These are phyloP conservation scores for Starmerella apis DNA, from an alignment of 805 yeast species.

Conservation along the genomic window DNA sequence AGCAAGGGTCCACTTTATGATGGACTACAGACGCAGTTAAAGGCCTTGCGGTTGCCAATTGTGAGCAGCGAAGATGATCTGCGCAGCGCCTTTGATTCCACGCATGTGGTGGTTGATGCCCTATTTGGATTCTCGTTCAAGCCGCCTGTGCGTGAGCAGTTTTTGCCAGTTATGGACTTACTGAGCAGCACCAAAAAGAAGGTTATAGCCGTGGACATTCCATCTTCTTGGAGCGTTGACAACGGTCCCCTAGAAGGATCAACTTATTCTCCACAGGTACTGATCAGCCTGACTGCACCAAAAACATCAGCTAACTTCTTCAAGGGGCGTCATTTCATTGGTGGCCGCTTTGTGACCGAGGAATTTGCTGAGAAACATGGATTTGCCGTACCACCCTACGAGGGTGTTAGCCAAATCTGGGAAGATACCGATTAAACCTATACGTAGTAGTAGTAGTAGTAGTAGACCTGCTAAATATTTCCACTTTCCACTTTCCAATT, in stretches of 20 bases:
- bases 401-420: conserved; percentile 48
- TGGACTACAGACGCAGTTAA: conserved; percentile 56
- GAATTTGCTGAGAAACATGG: conserved; percentile 63
- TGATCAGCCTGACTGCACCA: conserved; percentile 87
- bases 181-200: conserved; percentile 41
- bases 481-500: no score
- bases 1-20: conserved; percentile 48
- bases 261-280: conserved; percentile 49
- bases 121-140: conserved; percentile 88
- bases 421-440: conserved; percentile 21
- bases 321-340: conserved; percentile 59
- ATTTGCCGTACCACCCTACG: conserved; percentile 53
- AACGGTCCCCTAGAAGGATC: conserved; percentile 49
- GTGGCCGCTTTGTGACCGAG: conserved; percentile 73
- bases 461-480: no score
- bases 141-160: conserved; percentile 79
- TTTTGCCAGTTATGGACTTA: conserved; percentile 39
- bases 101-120: conserved; percentile 60
- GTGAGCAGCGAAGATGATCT: conserved; percentile 32
- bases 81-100: conserved; percentile 31
- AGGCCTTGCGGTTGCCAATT: conserved; percentile 51
- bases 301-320: conserved; percentile 67
- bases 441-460: no score
- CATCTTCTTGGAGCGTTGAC: conserved; percentile 97
- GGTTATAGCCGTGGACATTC: conserved; percentile 76